These are phyloP conservation scores for Isatis tinctoria DNA, from an alignment of 345 rosid species.

Conservation along the genomic window DNA sequence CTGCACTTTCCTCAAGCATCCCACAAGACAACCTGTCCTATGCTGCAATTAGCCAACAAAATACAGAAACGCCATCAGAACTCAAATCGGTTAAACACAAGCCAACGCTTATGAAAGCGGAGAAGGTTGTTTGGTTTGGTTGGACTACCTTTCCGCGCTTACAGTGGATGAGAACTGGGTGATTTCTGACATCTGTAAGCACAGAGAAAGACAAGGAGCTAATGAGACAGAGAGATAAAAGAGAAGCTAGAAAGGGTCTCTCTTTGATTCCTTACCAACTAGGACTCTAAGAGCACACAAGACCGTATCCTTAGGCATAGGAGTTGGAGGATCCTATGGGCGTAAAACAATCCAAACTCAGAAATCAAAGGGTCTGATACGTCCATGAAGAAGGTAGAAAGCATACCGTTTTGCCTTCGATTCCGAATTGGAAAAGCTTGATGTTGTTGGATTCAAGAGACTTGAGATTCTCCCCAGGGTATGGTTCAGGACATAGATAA, in stretches of 20 bases:
- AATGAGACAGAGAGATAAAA: background rate
- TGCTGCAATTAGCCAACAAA: constrained; percentile 47
- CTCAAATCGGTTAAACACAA: background rate
- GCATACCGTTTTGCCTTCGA: constrained; percentile 73
- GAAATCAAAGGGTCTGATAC: constrained; percentile 5
- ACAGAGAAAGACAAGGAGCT: background rate
- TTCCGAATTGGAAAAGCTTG: constrained; percentile 68
- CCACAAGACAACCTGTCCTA: constrained; percentile 83
- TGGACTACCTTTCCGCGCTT: constrained; percentile 71
- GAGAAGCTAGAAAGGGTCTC: background rate
- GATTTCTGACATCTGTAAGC: constrained; percentile 72
- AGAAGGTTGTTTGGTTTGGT: background rate
- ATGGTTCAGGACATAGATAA: constrained; percentile 78
- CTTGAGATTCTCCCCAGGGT: constrained; percentile 64
- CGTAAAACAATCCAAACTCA: constrained; percentile 24
- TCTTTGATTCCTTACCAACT: constrained; percentile 48
- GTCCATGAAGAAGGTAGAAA: too few relatives aligned
- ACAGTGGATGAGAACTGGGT: constrained; percentile 88
- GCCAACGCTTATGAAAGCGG: background rate
- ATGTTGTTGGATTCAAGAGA: constrained; percentile 53
- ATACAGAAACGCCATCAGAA: background rate
- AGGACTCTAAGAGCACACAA: constrained; percentile 65
- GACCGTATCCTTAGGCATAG: constrained; percentile 51
- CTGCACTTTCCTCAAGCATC: constrained; percentile 79
- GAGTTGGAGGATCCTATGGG: constrained; percentile 54